Evolutionary conservation across 768 basidiomycete genomes (phyloP), one percentile per base, ranked within the genome.

Genomic region (Tubosaeta sp.): DNA sequence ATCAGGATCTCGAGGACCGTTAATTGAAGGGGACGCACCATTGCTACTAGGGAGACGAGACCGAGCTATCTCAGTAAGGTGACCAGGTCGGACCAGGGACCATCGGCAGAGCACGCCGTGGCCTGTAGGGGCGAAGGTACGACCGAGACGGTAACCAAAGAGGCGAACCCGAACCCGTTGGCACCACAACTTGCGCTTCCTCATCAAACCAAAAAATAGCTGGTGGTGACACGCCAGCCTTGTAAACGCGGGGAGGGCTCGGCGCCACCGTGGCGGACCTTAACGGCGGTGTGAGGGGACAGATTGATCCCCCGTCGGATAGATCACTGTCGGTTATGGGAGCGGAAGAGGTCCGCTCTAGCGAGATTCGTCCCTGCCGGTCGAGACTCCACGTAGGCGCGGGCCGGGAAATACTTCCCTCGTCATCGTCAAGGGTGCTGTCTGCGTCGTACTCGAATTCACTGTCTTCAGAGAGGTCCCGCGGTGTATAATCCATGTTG

Each of bases 251-350:
- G 1, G 22, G 32, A 38, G 0, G n/a, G 42, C n/a, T 31, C 29
- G 26, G 17, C 27, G 8, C 27, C 7, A 27, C 17, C 8, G 8
- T 5, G 10, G 16, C 7, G 0, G 26, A 14, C 34, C 9, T 37
- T 9, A 26, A 9, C 10, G 54, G 54, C 9, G 52, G 56, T 2
- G 50, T 60, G 17, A 22, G 34, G 4, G 58, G 56, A 38, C 17
- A 52, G 37, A 46, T 53, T 34, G 32, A 4, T 27, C 41, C 52
- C 39, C 48, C 46, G 7, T 46, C 48, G 8, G 52, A 58, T 16
- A 8, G 13, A 26, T 55, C 54, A n/a, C 39, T 16, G 16, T 32
- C n/a, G 31, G 53, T 29, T 11, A 34, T 27, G 9, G 13, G 32
- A 19, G n/a, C 5, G 2, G 41, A 60, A 22, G 19, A 32, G 8